Percentiles rank a stretch among this genome's conserved stretches.
phyloP scores from a whole-genome alignment of 768 basidiomycete species.

The Rhodotorula kratochvilovae region DNA sequence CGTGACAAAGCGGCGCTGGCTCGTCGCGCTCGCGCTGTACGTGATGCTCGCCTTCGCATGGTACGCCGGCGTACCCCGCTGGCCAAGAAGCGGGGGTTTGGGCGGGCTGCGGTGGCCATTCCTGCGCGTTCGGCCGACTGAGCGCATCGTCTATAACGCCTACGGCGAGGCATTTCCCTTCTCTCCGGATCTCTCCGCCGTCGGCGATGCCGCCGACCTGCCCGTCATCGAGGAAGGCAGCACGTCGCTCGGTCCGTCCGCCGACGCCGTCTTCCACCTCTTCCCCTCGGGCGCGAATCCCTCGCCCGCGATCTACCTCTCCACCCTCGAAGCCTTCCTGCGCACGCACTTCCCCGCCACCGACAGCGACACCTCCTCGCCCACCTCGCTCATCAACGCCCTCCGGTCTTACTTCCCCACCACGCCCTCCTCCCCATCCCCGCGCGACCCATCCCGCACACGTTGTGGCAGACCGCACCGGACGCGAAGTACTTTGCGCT shows the following conservation, averaged over 20 bases:
- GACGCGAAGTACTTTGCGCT: background rate
- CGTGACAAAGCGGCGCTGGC: background rate
- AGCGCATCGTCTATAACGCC: background rate
- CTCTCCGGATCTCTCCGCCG: background rate
- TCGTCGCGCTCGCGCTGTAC: background rate
- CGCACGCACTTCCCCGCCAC: conserved; percentile 19
- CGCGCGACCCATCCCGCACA: conserved; percentile 16
- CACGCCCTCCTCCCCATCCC: background rate
- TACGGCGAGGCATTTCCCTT: background rate
- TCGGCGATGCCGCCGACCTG: too few relatives aligned
- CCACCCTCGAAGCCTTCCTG: conserved; percentile 34
- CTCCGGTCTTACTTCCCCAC: conserved; percentile 36
- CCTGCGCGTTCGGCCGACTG: background rate
- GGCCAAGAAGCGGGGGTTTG: too few relatives aligned
- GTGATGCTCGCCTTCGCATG: background rate
- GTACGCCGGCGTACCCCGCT: too few relatives aligned
- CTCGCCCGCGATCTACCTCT: conserved; percentile 16
- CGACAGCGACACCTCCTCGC: conserved; percentile 22
- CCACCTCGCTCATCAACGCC: conserved; percentile 30
- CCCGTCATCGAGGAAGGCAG: background rate
- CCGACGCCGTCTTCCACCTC: conserved; percentile 37
- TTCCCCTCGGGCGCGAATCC: background rate
- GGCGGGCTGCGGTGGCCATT: too few relatives aligned
- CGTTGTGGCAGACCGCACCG: conserved; percentile 32
- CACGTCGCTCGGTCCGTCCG: conserved; percentile 29